Evolutionary conservation across 2,329 filamentous ascomycete species (phyloP).

Genomic region (Diplodia scrobiculata): DNA sequence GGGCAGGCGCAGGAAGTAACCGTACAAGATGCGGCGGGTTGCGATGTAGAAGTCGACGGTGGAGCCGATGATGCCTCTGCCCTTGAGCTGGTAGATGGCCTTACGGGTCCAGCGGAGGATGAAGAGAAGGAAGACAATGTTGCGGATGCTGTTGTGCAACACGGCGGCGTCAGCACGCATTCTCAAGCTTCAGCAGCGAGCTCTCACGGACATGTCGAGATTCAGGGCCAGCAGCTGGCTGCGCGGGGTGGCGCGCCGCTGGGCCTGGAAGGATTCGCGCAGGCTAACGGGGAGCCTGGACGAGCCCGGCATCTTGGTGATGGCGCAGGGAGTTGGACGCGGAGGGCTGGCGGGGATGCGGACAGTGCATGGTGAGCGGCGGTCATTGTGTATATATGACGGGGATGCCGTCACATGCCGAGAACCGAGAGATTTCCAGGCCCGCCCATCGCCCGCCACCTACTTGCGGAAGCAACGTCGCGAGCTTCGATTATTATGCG

Average conservation of each 20-base stretch:
- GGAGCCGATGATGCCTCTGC: conserved; percentile 82
- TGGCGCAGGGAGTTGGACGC: background rate
- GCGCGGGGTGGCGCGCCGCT: conserved; percentile 58
- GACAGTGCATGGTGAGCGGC: background rate
- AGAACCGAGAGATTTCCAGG: conserved; percentile 15
- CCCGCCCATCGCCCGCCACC: background rate
- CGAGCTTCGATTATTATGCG: background rate
- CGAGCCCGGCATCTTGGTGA: conserved; percentile 54
- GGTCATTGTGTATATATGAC: conserved; percentile 17
- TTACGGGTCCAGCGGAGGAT: conserved; percentile 79
- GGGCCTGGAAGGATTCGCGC: conserved; percentile 65
- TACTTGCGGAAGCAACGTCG: conserved; percentile 5
- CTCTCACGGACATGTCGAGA: conserved; percentile 63
- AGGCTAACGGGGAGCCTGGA: conserved; percentile 72
- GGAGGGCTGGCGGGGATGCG: background rate
- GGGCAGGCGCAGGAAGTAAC: conserved; percentile 80
- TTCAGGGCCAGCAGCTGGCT: conserved; percentile 64
- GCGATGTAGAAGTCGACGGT: conserved; percentile 72
- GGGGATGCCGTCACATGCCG: conserved; percentile 24
- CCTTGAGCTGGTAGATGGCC: conserved; percentile 79
- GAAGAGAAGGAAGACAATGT: conserved; percentile 68
- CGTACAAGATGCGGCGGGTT: conserved; percentile 73
- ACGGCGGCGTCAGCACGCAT: background rate
- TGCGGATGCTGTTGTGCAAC: conserved; percentile 23
- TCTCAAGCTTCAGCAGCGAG: conserved; percentile 2